Base-by-base conservation (phyloP, 1,284 basidiomycete species). In the Rhizopogon hawkerae region DNA sequence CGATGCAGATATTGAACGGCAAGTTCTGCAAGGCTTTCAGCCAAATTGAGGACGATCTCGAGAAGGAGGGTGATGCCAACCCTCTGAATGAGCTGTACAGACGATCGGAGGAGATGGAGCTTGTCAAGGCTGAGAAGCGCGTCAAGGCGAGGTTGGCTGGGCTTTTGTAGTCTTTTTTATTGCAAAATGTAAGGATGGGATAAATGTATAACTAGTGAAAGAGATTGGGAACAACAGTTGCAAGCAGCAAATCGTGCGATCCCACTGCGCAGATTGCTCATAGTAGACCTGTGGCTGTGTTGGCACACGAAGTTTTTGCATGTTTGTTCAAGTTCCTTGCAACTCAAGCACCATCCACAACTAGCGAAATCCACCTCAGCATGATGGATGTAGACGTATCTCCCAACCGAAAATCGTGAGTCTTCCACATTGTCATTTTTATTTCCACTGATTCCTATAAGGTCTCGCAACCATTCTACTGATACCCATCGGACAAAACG, bases 401-500 rank as follows among this genome's bases (percentile, higher is more conserved):
- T 44, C 79, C 79, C 18, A 77, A 76, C 60, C 77, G 72, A 54
- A 83, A 77, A 60, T 84, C 81, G 84, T 86, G 60, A 57, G 81
- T 65, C 35, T 47, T 55, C 48, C 56, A 51, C 18, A 26, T 21
- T 26, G 13, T 33, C 31, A 47, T 51, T 16, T 36, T 46, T 33
- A 38, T 35, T 31, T 24, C 36, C 47, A 18, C 52, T 49, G 47
- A 38, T 54, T 51, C 50, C 46, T 26, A 43, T 49, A 49, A 85
- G 81, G 48, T 80, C 81, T 56, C 79, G 81, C 56, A 81, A 81
- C 60, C 77, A 78, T 61, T 88, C 85, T 10, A 79, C 79, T 37
- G 85, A 87, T 60, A 88, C 85, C 16, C 76, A 79, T 56, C 77
- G 77, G 42, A 86, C 84, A 31, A 75, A 73, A 57, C 75, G 76